These are phyloP conservation scores for Hanseniaspora vineae DNA, from an alignment of 805 yeast species.

Conservation along the genomic window DNA sequence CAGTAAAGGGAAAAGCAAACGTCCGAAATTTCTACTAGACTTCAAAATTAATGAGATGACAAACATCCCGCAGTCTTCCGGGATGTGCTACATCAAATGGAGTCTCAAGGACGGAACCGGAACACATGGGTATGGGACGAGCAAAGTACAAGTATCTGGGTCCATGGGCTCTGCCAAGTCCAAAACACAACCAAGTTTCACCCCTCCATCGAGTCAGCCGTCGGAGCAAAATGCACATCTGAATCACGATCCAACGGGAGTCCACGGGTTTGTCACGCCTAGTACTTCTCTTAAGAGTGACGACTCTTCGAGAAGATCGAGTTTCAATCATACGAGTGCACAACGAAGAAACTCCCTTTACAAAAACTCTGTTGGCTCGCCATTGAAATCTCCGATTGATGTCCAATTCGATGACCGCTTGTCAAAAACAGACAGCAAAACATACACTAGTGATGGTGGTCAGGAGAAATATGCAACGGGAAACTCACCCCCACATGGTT, in stretches of 20 bases:
- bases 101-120: constrained; percentile 32
- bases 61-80: constrained; percentile 75
- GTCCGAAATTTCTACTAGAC: constrained; percentile 51
- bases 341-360: not conserved
- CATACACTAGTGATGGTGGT: too few relatives aligned
- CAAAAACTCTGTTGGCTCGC: not conserved
- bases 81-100: constrained; percentile 55
- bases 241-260: too few relatives aligned
- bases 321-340: too few relatives aligned
- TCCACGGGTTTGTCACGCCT: too few relatives aligned
- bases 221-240: not conserved
- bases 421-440: too few relatives aligned
- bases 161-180: too few relatives aligned
- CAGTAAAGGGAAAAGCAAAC: constrained; percentile 19
- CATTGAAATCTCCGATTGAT: not conserved
- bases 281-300: too few relatives aligned
- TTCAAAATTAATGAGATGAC: constrained; percentile 54
- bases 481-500: too few relatives aligned
- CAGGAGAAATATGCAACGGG: too few relatives aligned
- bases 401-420: too few relatives aligned
- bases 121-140: not conserved
- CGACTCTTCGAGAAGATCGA: too few relatives aligned
- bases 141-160: not conserved
- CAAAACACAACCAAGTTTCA: not conserved
- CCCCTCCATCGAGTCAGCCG: not conserved